These are phyloP conservation scores for Amborella trichopoda DNA, from an alignment of 164 flowering plant genomes.

Conservation along the genomic window DNA sequence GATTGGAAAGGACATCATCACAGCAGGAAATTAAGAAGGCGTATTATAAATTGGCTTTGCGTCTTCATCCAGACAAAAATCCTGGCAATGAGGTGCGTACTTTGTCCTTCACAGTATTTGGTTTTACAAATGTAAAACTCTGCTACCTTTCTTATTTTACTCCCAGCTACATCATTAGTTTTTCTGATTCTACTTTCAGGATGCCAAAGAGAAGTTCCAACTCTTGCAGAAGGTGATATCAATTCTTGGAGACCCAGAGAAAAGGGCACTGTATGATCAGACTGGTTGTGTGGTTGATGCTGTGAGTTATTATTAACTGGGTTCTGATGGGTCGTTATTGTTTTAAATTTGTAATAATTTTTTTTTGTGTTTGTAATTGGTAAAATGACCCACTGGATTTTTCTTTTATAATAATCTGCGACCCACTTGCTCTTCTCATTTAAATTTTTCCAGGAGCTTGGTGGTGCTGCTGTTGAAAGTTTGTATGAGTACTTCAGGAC, in stretches of 20 bases:
- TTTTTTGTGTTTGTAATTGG: background rate
- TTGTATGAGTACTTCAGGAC: constrained; percentile 60
- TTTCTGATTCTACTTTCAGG: too few relatives aligned
- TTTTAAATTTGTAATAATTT: too few relatives aligned
- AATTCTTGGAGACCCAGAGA: constrained; percentile 92
- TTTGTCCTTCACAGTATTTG: background rate
- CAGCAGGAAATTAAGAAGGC: constrained; percentile 94
- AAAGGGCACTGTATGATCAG: constrained; percentile 86
- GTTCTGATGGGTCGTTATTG: too few relatives aligned
- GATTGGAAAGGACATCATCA: constrained; percentile 71
- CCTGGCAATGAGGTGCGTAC: constrained; percentile 81
- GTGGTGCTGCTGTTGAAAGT: constrained; percentile 58
- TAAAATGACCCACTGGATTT: too few relatives aligned
- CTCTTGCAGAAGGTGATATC: constrained; percentile 89
- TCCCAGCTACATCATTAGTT: too few relatives aligned
- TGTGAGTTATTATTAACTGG: too few relatives aligned
- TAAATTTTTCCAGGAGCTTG: constrained; percentile 56
- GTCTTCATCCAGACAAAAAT: constrained; percentile 96
- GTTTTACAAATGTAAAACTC: background rate
- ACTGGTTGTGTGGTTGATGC: constrained; percentile 96
- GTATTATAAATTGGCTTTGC: constrained; percentile 82
- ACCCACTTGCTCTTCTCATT: background rate
- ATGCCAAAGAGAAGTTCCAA: constrained; percentile 96
- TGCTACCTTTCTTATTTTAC: too few relatives aligned
- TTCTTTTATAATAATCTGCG: too few relatives aligned